Base-by-base conservation (phyloP, 805 yeast species). In the Candida manassasensis region DNA sequence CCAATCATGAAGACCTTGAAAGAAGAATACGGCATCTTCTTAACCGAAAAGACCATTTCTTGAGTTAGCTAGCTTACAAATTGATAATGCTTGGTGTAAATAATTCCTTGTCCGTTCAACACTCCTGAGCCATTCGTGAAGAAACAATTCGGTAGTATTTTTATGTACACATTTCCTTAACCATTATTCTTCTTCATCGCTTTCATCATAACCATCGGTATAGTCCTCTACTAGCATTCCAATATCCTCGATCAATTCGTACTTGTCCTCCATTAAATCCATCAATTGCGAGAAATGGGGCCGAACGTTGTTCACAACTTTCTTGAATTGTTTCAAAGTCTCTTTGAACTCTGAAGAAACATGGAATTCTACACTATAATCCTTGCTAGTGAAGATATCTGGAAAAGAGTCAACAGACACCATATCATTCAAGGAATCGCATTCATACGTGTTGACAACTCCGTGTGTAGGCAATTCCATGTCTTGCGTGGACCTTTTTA, bases 1-100 rank as follows among this genome's bases (percentile, higher is more conserved):
- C 94, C 97, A 47, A 74, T 93, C 63, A 83, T 90, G 79, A 81
- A 87, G 67, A 80, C 82, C 52, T 78, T 93, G 69, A 88, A 88
- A 76, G 94, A 86, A 35, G 82, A 85, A 43, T 85, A 87, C 63
- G 85, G 84, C 42, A 89, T 93, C 50, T 87, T 65, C 75, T 73
- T 90, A 64, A 78, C 78, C 44, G 98, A 93, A 71, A 90, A 89
- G 76, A 81, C 94, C 45, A 57, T 81, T 39, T 63, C 41, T 34
- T 48, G 46, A 33, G 21, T 12, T 11, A 19, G 6, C 14, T 18
- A 14, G 7, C 11, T 19, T 11, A 6, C n/a, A 6, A 15, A 14
- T 30, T 11, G 11, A 19, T 19, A 11, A 6, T 17, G 22, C 22
- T 19, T 19, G 22, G 10, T 19, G 10, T 19, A 19, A 7, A 19